A percentile compares a stretch with the other conserved stretches of the same genome.
These are phyloP conservation scores for Lactarius hatsudake DNA, from an alignment of 768 basidiomycete species.

Conservation along the genomic window DNA sequence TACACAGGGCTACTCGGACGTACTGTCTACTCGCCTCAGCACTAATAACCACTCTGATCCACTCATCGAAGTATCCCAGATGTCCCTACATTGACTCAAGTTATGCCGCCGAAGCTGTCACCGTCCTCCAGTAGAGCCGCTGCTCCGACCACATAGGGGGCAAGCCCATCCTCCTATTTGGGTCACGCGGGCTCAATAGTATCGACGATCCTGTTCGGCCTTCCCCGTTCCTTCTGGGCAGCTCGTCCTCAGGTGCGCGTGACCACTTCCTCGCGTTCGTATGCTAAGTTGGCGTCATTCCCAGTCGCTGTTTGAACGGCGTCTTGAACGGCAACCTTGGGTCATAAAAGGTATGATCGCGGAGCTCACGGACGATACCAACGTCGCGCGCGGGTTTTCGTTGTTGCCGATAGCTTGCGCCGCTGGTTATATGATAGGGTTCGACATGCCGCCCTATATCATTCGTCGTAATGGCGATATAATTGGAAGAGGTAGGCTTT, in stretches of 20 bases:
- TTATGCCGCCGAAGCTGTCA: constrained; percentile 41
- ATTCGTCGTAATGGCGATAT: constrained; percentile 7
- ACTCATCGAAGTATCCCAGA: constrained; percentile 32
- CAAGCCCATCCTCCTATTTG: constrained; percentile 43
- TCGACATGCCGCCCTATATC: not conserved
- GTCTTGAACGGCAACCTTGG: constrained; percentile 33
- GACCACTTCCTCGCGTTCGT: not conserved
- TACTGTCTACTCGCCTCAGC: constrained; percentile 12
- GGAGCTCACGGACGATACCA: constrained; percentile 61
- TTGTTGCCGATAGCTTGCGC: constrained; percentile 35
- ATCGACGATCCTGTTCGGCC: constrained; percentile 37
- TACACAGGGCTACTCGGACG: constrained; percentile 50
- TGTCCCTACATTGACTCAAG: constrained; percentile 43
- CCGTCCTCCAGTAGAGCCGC: constrained; percentile 46
- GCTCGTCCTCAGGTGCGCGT: constrained; percentile 31
- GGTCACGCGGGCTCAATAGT: constrained; percentile 37
- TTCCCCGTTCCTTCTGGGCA: constrained; percentile 36
- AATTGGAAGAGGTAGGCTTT: constrained; percentile 18
- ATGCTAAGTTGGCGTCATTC: not conserved
- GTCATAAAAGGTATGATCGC: constrained; percentile 74
- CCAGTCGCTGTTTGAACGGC: constrained; percentile 16
- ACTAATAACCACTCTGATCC: too few species aligned
- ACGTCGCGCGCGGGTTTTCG: constrained; percentile 44
- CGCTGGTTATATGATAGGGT: constrained; percentile 20
- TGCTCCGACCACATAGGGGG: constrained; percentile 48